A percentile compares a stretch with the other conserved stretches of the same genome.
Conservation (phyloP, 2,329 filamentous ascomycete genomes). For the Ilyonectria robusta region DNA sequence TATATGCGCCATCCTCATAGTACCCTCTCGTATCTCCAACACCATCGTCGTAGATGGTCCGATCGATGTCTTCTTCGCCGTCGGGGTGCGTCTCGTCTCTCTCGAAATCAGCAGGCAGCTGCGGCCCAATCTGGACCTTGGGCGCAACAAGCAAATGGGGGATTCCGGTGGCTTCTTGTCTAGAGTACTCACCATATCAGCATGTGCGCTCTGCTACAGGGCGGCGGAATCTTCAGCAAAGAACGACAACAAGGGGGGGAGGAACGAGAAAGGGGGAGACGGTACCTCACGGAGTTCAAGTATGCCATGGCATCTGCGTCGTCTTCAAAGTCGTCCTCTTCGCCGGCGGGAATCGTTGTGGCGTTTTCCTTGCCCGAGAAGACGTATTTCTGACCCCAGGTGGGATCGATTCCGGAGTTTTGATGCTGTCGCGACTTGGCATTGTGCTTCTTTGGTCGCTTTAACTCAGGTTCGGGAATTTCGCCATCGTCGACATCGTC, state of each 20-base stretch:
- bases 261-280: conserved; percentile 24
- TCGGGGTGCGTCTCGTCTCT: conserved; percentile 45
- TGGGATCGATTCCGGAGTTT: conserved; percentile 69
- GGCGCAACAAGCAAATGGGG: conserved; percentile 80
- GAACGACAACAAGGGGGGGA: conserved; percentile 16
- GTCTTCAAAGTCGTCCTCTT: conserved; percentile 77
- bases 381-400: conserved; percentile 80
- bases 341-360: conserved; percentile 62
- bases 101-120: conserved; percentile 59
- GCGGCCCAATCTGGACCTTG: conserved; percentile 66
- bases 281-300: conserved; percentile 79
- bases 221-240: conserved; percentile 48
- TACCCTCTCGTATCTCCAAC: conserved; percentile 72
- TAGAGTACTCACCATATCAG: conserved; percentile 71
- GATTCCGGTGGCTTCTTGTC: conserved; percentile 81
- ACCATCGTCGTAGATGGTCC: conserved; percentile 63
- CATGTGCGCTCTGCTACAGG: conserved; percentile 42
- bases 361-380: conserved; percentile 74
- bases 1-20: conserved; percentile 86
- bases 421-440: conserved; percentile 57
- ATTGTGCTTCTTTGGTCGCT: conserved; percentile 48
- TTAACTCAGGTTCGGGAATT: conserved; percentile 43
- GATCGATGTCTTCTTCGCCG: conserved; percentile 53
- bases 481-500: conserved; percentile 51
- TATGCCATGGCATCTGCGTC: conserved; percentile 79